Evolutionary conservation across 257 asterid species (phyloP).

Genomic region (Solanum lycopersicoides): DNA sequence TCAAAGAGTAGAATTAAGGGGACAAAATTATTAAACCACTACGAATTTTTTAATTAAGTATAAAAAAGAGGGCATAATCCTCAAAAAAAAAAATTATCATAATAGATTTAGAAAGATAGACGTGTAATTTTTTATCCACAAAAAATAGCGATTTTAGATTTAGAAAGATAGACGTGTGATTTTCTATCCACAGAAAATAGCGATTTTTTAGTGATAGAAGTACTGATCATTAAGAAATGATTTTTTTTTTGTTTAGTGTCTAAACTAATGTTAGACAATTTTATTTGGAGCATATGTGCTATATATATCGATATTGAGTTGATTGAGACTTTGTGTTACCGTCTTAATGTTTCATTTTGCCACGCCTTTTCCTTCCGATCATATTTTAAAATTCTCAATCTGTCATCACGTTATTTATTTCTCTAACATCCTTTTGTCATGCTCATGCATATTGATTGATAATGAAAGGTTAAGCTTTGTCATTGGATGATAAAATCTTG

Average conservation of each 20-base stretch:
- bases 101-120: not conserved
- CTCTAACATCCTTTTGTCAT: not conserved
- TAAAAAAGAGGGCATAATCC: not conserved
- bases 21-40: not conserved
- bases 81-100: not conserved
- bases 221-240: not conserved
- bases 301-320: not conserved
- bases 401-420: not conserved
- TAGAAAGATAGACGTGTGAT: not conserved
- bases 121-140: not conserved
- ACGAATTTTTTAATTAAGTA: not conserved
- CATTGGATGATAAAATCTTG: not conserved
- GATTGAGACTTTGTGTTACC: not conserved
- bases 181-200: not conserved
- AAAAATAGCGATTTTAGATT: not conserved
- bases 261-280: not conserved
- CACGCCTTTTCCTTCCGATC: not conserved
- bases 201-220: not conserved
- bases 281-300: not conserved
- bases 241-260: not conserved
- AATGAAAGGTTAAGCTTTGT: not conserved
- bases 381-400: not conserved
- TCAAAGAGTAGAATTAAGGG: not conserved
- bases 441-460: not conserved
- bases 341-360: not conserved